These are phyloP conservation scores for Geotrichum australiense DNA, from an alignment of 1,139 yeast genomes.

Conservation along the genomic window DNA sequence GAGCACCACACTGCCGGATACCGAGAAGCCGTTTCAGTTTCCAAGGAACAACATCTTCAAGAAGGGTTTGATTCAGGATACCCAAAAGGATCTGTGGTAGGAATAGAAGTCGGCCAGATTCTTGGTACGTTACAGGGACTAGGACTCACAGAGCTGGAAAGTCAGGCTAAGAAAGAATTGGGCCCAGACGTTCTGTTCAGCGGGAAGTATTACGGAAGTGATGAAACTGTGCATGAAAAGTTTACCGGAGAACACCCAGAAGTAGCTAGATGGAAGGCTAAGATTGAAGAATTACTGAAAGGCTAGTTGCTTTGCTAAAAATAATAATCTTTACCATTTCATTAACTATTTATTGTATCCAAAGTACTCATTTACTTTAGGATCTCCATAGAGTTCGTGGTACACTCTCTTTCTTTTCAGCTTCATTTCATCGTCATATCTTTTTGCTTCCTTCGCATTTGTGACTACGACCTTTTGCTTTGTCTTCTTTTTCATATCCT, in stretches of 20 bases:
- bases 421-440: slow-evolving; percentile 14
- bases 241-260: slow-evolving; percentile 17
- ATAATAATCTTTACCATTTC: too few species aligned
- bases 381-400: slow-evolving; percentile 18
- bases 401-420: slow-evolving; percentile 18
- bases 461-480: slow-evolving; percentile 1
- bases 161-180: slow-evolving; percentile 45
- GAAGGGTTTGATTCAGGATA: slow-evolving; percentile 75
- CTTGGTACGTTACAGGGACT: slow-evolving; percentile 44
- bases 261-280: slow-evolving; percentile 9
- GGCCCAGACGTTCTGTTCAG: slow-evolving; percentile 46
- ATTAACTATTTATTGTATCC: too few species aligned
- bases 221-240: slow-evolving; percentile 31
- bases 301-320: too few species aligned
- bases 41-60: slow-evolving; percentile 67
- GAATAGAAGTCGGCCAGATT: slow-evolving; percentile 57
- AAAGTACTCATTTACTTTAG: slow-evolving; percentile 7
- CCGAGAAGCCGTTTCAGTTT: slow-evolving; percentile 66
- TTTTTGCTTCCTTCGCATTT: slow-evolving; percentile 16
- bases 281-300: not conserved
- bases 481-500: slow-evolving; percentile 2
- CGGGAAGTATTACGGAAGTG: slow-evolving; percentile 44
- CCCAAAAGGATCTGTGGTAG: slow-evolving; percentile 67
- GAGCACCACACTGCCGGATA: slow-evolving; percentile 80
- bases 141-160: slow-evolving; percentile 27